phyloP scores from a whole-genome alignment of 495 filamentous ascomycete species.

The Hapsidospora chrysogenum region DNA sequence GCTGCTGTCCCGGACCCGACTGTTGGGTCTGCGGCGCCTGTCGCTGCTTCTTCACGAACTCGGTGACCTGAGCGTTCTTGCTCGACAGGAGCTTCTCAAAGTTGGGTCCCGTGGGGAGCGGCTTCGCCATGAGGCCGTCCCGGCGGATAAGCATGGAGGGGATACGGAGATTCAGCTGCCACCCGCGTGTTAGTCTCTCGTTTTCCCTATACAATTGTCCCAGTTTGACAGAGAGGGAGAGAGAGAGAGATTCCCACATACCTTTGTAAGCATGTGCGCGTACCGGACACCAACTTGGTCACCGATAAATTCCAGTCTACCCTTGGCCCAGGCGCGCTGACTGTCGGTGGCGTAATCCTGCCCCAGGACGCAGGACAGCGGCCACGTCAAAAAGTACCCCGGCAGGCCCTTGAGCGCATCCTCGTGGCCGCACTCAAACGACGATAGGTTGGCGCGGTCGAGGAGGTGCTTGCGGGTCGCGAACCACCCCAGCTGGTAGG shows the following conservation, averaged over 20 bases:
- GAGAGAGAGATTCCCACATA: slow-evolving; percentile 10
- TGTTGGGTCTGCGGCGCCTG: slow-evolving; percentile 20
- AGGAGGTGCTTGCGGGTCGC: slow-evolving; percentile 9
- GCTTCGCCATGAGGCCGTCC: slow-evolving; percentile 21
- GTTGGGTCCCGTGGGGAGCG: slow-evolving; percentile 14
- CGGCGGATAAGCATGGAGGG: slow-evolving; percentile 36
- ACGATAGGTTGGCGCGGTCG: slow-evolving; percentile 5
- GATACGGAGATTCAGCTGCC: slow-evolving; percentile 26
- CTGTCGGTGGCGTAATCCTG: slow-evolving; percentile 31
- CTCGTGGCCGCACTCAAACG: slow-evolving; percentile 21
- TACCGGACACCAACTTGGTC: slow-evolving; percentile 29
- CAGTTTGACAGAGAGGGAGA: too few species aligned
- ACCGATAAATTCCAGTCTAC: slow-evolving; percentile 27
- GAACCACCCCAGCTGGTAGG: slow-evolving; percentile 35
- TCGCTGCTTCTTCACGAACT: slow-evolving; percentile 9
- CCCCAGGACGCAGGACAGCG: slow-evolving; percentile 21
- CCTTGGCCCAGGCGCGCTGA: slow-evolving; percentile 28
- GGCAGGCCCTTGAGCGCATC: slow-evolving; percentile 22
- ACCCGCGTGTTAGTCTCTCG: too few species aligned
- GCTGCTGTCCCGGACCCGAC: slow-evolving; percentile 9
- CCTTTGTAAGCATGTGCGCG: slow-evolving; percentile 25
- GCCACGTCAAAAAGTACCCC: slow-evolving; percentile 28
- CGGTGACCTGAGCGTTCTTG: not conserved
- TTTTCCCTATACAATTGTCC: too few species aligned
- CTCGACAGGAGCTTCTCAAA: slow-evolving; percentile 15